Evolutionary conservation across 2,329 filamentous ascomycete genomes (phyloP).

Genomic region (Graphiopsis chlorocephala): DNA sequence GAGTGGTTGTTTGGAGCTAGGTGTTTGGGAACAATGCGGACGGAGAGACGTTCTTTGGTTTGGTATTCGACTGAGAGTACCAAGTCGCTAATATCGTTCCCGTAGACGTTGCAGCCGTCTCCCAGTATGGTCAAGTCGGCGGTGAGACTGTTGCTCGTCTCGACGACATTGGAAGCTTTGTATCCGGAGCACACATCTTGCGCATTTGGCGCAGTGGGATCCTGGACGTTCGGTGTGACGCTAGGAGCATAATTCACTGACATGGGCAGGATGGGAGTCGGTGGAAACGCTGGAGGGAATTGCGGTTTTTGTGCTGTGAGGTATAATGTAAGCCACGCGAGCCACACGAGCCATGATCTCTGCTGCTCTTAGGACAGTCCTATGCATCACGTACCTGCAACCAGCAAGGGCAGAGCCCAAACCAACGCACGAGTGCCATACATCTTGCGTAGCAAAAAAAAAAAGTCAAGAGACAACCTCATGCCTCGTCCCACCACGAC

Average conservation of each 20-base stretch:
- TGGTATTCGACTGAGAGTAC: conserved; percentile 31
- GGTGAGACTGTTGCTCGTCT: conserved; percentile 25
- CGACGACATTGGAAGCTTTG: conserved; percentile 28
- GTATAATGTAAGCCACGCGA: not conserved
- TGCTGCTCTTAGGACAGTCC: not conserved
- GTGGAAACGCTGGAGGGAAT: conserved; percentile 29
- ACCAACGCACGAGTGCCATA: not conserved
- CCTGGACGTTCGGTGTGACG: conserved; percentile 28
- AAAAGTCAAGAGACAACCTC: not conserved
- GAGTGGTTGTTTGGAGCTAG: conserved; percentile 25
- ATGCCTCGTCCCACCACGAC: not conserved
- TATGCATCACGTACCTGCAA: not conserved
- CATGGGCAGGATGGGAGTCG: conserved; percentile 26
- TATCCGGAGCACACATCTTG: conserved; percentile 32
- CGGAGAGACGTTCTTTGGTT: conserved; percentile 24
- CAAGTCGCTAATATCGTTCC: conserved; percentile 30
- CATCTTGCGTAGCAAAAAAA: not conserved
- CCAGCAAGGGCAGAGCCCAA: conserved; percentile 2
- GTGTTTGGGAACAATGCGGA: conserved; percentile 27
- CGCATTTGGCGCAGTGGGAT: conserved; percentile 28
- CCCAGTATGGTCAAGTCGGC: conserved; percentile 32
- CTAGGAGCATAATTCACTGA: conserved; percentile 25
- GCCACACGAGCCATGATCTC: too few species aligned
- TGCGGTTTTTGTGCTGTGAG: conserved; percentile 25
- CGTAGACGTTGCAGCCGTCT: conserved; percentile 30